Percentiles rank a stretch among this genome's conserved stretches.
phyloP scores from a whole-genome alignment of 306 rosid genomes.

The Cucumis hystrix region DNA sequence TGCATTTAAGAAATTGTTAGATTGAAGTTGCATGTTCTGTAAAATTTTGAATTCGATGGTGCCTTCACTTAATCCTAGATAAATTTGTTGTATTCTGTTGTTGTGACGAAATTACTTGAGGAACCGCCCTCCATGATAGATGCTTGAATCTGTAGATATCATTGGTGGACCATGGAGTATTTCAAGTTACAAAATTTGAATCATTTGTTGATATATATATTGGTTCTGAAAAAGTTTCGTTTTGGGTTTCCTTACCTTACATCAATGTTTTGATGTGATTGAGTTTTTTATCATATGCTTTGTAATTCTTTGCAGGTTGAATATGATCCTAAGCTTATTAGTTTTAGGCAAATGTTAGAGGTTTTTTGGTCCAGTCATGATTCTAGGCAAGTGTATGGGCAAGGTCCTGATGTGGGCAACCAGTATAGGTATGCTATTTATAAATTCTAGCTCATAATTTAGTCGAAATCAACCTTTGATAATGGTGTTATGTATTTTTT shows the following conservation, averaged over 20 bases:
- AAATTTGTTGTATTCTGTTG: neutral
- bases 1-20: neutral
- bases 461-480: conserved; percentile 1
- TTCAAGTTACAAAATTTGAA: neutral
- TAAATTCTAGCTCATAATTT: conserved; percentile 7
- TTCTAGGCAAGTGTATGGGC: conserved; percentile 90
- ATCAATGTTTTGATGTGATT: neutral
- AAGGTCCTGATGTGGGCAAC: conserved; percentile 94
- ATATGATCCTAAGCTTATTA: conserved; percentile 58
- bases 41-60: neutral
- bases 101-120: neutral
- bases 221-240: neutral
- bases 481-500: conserved; percentile 2
- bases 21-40: neutral
- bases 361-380: conserved; percentile 89
- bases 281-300: neutral
- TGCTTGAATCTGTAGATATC: neutral
- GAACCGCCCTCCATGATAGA: neutral
- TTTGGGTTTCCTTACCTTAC: neutral
- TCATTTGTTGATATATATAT: neutral
- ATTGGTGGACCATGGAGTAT: neutral
- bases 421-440: conserved; percentile 56
- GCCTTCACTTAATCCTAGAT: neutral
- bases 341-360: conserved; percentile 57
- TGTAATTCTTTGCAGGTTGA: conserved; percentile 47